Percentiles rank a stretch among this genome's conserved stretches.
phyloP scores from a whole-genome alignment of 768 basidiomycete species.

The Candolleomyces aberdarensis region DNA sequence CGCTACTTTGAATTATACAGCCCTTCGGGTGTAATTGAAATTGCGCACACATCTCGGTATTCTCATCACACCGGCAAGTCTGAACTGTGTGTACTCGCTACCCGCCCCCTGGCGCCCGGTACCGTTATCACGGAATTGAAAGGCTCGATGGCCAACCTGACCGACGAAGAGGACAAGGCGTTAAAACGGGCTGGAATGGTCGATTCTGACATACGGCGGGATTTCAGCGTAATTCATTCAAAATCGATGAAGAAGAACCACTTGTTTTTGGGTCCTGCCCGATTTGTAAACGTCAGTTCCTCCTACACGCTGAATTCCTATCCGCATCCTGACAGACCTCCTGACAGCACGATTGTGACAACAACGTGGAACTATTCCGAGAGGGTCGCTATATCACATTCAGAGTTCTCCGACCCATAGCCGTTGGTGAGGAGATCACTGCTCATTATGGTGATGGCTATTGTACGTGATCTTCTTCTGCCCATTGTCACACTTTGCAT shows the following conservation, averaged over 20 bases:
- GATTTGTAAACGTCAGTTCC: slow-evolving; percentile 82
- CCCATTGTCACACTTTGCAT: neutral
- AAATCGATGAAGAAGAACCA: slow-evolving; percentile 92
- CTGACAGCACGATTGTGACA: slow-evolving; percentile 81
- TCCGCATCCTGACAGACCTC: slow-evolving; percentile 14
- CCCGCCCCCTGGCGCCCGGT: slow-evolving; percentile 63
- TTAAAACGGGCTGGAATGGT: slow-evolving; percentile 79
- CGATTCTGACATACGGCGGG: slow-evolving; percentile 74
- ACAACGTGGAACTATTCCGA: slow-evolving; percentile 86
- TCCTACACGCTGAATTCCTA: slow-evolving; percentile 20
- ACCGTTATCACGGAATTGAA: slow-evolving; percentile 82
- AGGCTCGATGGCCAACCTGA: slow-evolving; percentile 86
- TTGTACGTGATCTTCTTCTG: slow-evolving; percentile 51
- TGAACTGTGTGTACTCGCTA: slow-evolving; percentile 84
- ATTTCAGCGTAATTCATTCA: slow-evolving; percentile 90
- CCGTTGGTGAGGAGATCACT: slow-evolving; percentile 81
- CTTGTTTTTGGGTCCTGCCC: slow-evolving; percentile 86
- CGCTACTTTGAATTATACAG: slow-evolving; percentile 88
- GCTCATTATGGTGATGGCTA: slow-evolving; percentile 91
- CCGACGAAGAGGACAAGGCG: slow-evolving; percentile 82
- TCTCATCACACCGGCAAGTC: slow-evolving; percentile 86
- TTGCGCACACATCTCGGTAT: slow-evolving; percentile 85
- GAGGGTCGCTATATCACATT: slow-evolving; percentile 90
- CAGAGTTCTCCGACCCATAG: slow-evolving; percentile 74
- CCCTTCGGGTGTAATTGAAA: slow-evolving; percentile 80